A percentile compares a stretch with the other conserved stretches of the same genome.
phyloP scores from a whole-genome alignment of 345 rosid species.

The Iberis pinnata region DNA sequence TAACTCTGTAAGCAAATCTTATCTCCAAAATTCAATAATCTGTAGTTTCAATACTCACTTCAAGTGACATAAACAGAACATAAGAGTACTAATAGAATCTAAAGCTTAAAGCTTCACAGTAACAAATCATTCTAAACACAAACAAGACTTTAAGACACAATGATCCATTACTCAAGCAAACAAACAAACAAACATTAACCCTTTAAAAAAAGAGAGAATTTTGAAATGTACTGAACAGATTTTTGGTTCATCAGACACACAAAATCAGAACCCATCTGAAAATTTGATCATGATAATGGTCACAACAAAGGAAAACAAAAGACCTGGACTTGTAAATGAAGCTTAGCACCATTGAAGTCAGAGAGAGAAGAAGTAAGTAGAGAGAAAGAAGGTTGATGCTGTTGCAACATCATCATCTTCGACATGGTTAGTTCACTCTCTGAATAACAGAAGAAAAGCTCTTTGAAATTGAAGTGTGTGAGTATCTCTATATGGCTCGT shows the following conservation, averaged over 20 bases:
- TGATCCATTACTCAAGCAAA: neutral
- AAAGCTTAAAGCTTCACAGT: neutral
- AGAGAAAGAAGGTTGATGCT: slow-evolving; percentile 58
- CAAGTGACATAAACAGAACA: neutral
- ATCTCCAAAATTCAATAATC: neutral
- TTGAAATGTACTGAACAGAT: neutral
- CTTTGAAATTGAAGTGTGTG: slow-evolving; percentile 13
- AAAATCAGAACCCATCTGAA: neutral
- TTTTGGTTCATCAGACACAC: slow-evolving; percentile 7
- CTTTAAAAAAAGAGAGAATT: neutral
- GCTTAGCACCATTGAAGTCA: slow-evolving; percentile 78
- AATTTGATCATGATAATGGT: neutral
- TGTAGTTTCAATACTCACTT: slow-evolving; percentile 2
- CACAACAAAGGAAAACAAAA: slow-evolving; percentile 6
- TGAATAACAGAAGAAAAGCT: slow-evolving; percentile 12
- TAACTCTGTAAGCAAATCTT: slow-evolving; percentile 10
- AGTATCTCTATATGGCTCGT: slow-evolving; percentile 23
- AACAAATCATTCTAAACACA: no score
- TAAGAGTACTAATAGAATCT: neutral
- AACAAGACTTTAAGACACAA: slow-evolving; percentile 7
- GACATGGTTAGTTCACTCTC: slow-evolving; percentile 42
- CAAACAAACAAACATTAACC: neutral
- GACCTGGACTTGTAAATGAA: slow-evolving; percentile 65
- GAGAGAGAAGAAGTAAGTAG: slow-evolving; percentile 72
- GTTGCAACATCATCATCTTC: slow-evolving; percentile 62